Evolutionary conservation across 2,329 filamentous ascomycete species (phyloP), one percentile per base, ranked within the genome.

Genomic region (Stromatinia cepivora): DNA sequence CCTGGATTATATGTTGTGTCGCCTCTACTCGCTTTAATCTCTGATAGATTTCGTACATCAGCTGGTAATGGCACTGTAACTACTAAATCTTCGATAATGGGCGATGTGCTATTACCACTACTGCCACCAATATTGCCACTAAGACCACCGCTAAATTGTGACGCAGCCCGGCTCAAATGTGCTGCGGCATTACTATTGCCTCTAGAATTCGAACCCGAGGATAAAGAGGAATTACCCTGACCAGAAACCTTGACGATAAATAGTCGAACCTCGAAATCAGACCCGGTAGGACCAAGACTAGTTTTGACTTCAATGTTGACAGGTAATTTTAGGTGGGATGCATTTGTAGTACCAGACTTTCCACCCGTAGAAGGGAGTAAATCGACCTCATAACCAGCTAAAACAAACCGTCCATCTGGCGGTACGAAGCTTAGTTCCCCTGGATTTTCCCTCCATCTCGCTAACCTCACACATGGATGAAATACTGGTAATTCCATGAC

Each of bases 351-450:
- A 25, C 85, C 83, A 66, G 84, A 83, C 74, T 86, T 85, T 28
- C 85, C 83, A 73, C 83, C 84, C 22, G 88, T 86, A 63, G 90
- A 87, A 0, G 93, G 93, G 17, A 98, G 83, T 31, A 99, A 81
- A 79, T 99, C 92, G 28, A 97, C 93, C 79, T 97, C 94, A 78
- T 99, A 99, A 31, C 93, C 94, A 45, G 93, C 94, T 25, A 99
- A 84, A 53, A 97, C 91, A 79, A 98, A 99, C 56, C 93, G 88
- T 45, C 95, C 95, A 79, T 99, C 95, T 0, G 95, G 95, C 2
- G 95, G 95, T 17, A 99, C 88, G 77, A 99, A 99, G 77, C 92
- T 97, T n/a, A 99, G 83, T 73, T 97, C 92, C 4, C 95, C 95
- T 0, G 94, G 93, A 68, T 88, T 87, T 75, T 97, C 92, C 75